These are phyloP conservation scores for Remersonia thermophila DNA, from an alignment of 2,329 filamentous ascomycete species.

Conservation along the genomic window DNA sequence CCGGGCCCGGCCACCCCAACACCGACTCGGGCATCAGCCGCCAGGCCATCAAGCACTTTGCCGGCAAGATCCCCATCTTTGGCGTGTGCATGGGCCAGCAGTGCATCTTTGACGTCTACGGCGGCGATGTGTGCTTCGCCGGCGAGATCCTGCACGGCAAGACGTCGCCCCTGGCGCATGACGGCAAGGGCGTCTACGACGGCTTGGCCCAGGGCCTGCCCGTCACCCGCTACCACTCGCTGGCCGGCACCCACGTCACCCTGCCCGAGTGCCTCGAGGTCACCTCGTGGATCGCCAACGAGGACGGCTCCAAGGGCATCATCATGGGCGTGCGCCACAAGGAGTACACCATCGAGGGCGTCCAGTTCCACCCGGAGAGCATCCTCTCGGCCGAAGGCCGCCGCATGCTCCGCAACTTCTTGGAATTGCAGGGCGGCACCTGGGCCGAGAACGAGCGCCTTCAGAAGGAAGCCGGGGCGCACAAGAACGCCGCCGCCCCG, in stretches of 20 bases:
- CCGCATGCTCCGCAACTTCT: conserved; percentile 83
- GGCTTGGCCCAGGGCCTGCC: conserved; percentile 69
- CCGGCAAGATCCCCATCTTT: conserved; percentile 86
- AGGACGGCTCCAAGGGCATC: conserved; percentile 66
- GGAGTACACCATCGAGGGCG: conserved; percentile 80
- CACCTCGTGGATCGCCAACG: conserved; percentile 73
- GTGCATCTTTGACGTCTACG: conserved; percentile 91
- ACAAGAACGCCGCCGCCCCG: conserved; percentile 1
- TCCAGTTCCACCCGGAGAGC: conserved; percentile 96
- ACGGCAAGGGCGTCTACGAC: conserved; percentile 81
- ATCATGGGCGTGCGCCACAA: conserved; percentile 98
- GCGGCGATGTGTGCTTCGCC: conserved; percentile 80
- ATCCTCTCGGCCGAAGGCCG: conserved; percentile 85
- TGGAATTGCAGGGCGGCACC: conserved; percentile 76
- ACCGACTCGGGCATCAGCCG: conserved; percentile 90
- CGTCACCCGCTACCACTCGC: conserved; percentile 90
- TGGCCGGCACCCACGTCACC: conserved; percentile 82
- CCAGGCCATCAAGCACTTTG: conserved; percentile 80
- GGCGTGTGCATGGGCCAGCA: conserved; percentile 99
- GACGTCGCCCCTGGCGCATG: conserved; percentile 81
- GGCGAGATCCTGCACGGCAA: conserved; percentile 97
- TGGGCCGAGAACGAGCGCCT: conserved; percentile 69
- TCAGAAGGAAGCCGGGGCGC: conserved; percentile 25
- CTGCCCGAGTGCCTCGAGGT: conserved; percentile 78
- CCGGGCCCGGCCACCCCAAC: conserved; percentile 83